These are phyloP conservation scores for Rhizopogon roseolus DNA, from an alignment of 768 basidiomycete species.

Conservation along the genomic window DNA sequence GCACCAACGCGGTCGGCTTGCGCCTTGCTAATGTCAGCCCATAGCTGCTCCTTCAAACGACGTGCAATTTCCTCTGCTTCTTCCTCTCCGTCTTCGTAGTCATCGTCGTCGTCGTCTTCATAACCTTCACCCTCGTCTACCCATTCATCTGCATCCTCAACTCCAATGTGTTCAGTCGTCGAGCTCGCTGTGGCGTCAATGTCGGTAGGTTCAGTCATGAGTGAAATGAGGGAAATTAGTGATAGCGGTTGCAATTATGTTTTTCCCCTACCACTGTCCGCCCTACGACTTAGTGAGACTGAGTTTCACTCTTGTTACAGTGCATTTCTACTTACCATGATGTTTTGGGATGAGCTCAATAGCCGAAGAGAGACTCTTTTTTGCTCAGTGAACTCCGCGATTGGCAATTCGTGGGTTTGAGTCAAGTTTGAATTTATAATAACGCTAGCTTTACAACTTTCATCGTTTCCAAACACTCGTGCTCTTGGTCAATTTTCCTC, in stretches of 20 bases:
- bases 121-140: conserved; percentile 40
- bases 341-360: neutral
- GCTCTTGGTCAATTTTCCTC: neutral
- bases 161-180: neutral
- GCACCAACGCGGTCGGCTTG: conserved; percentile 37
- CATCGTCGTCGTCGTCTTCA: conserved; percentile 53
- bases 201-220: neutral
- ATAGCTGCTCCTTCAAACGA: conserved; percentile 69
- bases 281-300: neutral
- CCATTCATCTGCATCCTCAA: conserved; percentile 24
- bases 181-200: neutral
- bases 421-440: neutral
- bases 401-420: conserved; percentile 2
- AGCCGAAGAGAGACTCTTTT: conserved; percentile 1
- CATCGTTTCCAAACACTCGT: neutral
- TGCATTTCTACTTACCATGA: neutral
- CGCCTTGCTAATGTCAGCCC: conserved; percentile 70
- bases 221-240: neutral
- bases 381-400: conserved; percentile 17
- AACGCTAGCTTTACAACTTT: neutral
- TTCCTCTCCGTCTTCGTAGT: conserved; percentile 44
- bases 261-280: neutral
- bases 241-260: neutral
- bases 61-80: conserved; percentile 74
- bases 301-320: neutral